These are phyloP conservation scores for Penicillium sp. DNA, from an alignment of 2,329 filamentous ascomycete species.

Conservation along the genomic window DNA sequence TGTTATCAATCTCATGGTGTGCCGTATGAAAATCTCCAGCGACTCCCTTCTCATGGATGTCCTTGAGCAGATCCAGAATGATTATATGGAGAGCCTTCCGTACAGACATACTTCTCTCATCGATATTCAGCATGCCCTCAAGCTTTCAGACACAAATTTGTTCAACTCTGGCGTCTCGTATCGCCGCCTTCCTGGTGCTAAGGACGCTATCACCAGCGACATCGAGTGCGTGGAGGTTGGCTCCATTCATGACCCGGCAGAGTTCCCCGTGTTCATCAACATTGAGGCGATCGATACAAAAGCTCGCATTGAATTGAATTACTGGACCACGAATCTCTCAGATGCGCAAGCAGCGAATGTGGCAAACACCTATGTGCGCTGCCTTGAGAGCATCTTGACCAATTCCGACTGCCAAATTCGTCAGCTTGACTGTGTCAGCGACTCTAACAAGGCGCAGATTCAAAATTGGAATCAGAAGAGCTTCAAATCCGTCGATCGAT, in stretches of 20 bases:
- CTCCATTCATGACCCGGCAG: conserved; percentile 51
- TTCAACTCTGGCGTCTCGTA: conserved; percentile 55
- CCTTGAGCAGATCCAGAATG: conserved; percentile 46
- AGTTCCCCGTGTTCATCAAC: conserved; percentile 52
- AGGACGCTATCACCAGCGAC: conserved; percentile 23
- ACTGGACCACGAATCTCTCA: conserved; percentile 45
- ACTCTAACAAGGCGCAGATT: conserved; percentile 34
- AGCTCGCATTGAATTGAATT: conserved; percentile 42
- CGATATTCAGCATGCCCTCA: conserved; percentile 50
- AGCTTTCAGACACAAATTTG: conserved; percentile 40
- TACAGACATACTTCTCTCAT: conserved; percentile 48
- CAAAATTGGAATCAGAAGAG: conserved; percentile 32
- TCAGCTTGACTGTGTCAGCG: conserved; percentile 42
- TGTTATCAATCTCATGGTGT: conserved; percentile 50
- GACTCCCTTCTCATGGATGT: conserved; percentile 38
- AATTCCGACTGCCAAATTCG: conserved; percentile 35
- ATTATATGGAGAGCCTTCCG: conserved; percentile 50
- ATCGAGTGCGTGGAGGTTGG: conserved; percentile 43
- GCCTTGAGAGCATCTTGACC: conserved; percentile 41
- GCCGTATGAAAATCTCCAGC: conserved; percentile 42
- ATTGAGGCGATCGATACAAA: conserved; percentile 49
- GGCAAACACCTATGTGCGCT: conserved; percentile 39
- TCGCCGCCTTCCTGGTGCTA: conserved; percentile 41
- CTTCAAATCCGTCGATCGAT: conserved; percentile 26
- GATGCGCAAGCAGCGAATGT: conserved; percentile 42